A percentile compares a stretch with the other conserved stretches of the same genome.
Evolutionary conservation across 495 filamentous ascomycete genomes (phyloP).

Genomic region (Rusavskia elegans): DNA sequence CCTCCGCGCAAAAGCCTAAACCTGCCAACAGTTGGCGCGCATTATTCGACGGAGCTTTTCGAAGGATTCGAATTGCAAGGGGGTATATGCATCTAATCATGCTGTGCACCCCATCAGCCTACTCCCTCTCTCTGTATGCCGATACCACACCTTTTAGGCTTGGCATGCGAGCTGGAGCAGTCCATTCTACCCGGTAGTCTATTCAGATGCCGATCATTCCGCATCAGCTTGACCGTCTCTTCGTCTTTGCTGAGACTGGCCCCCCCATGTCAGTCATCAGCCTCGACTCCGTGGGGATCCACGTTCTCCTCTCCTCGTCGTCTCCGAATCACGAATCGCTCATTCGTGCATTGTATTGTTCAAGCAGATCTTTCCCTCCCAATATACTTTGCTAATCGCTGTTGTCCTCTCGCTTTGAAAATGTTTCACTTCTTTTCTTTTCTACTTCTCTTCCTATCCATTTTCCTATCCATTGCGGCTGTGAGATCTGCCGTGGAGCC

Average conservation of each 20-base stretch:
- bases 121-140: neutral
- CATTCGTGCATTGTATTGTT: neutral
- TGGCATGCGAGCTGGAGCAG: neutral
- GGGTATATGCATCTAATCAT: neutral
- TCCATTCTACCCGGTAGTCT: neutral
- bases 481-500: conserved; percentile 1
- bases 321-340: neutral
- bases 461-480: neutral
- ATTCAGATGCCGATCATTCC: neutral
- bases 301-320: neutral
- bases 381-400: neutral
- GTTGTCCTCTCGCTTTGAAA: neutral
- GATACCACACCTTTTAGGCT: neutral
- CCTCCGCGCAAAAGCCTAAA: neutral
- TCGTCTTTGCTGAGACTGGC: neutral
- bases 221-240: neutral
- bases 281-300: neutral
- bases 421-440: neutral
- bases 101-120: neutral
- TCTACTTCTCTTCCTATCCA: neutral
- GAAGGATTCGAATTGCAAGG: neutral
- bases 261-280: neutral
- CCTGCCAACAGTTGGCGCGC: neutral
- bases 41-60: neutral
- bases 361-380: neutral